Base-by-base conservation (phyloP, 2,329 filamentous ascomycete genomes). In the Onygenales sp. region DNA sequence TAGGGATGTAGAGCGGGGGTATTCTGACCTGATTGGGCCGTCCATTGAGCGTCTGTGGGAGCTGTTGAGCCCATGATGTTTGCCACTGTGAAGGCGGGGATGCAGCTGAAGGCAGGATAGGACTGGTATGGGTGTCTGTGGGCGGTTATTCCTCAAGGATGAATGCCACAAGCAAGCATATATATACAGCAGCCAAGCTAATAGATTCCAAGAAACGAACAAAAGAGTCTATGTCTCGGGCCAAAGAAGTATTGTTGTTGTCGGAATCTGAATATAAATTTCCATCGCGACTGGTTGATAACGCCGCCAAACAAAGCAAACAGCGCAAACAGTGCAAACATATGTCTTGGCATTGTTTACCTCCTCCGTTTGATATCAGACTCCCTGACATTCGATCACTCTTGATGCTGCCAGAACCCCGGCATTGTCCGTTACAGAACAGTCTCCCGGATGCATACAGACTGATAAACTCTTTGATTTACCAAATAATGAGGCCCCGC, bases 1-100 rank as follows among this genome's bases (percentile, higher is more conserved):
- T 38, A 27, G 10, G 33, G 11, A 9, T 5, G 50, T 39, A 50
- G 52, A 57, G 55, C 56, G 38, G 17, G 31, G 43, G 5, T 35
- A 31, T 21, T 48, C 50, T 7, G 10, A 70, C 69, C 67, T 43
- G 68, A 63, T 59, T 70, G 63, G 5, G 66, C 63, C 32, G 66
- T 65, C 69, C 68, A 71, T 47, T 61, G 57, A 33, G 57, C 48
- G 54, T 69, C 60, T 31, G 65, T 43, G 52, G 51, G 50, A 14
- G 14, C 8, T 13, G 39, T 49, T 14, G 45, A 50, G 33, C 50
- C 43, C 50, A 52, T 54, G 44, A 14, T 50, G 39, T 21, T 10
- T 33, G 42, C 42, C 46, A 51, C 33, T 43, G 21, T 47, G 39
- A 55, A 46, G 8, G 43, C 43, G 13, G 36, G 31, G 54, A 55